A percentile compares a stretch with the other conserved stretches of the same genome.
Evolutionary conservation across 805 yeast genomes (phyloP).

Genomic region (Yamadazyma nakazawae): DNA sequence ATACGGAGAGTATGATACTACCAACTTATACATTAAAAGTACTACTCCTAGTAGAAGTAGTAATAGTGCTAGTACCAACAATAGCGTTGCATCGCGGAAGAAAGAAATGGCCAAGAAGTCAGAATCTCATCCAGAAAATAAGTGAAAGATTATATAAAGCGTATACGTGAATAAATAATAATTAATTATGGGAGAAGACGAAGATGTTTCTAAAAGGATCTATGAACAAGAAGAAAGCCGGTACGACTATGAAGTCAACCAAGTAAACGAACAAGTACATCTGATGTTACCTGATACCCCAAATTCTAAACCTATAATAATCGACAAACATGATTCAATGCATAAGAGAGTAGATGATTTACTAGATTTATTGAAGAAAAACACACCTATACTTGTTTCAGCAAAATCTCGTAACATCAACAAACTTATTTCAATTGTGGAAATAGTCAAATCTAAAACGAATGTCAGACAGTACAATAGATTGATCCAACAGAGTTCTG

Average conservation of each 20-base stretch:
- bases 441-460: slow-evolving; percentile 11
- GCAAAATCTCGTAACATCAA: slow-evolving; percentile 8
- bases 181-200: not conserved
- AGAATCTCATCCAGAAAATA: not conserved
- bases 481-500: slow-evolving; percentile 9
- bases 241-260: not conserved
- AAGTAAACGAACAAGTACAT: not conserved
- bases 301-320: slow-evolving; percentile 5
- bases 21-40: slow-evolving; percentile 17
- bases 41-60: slow-evolving; percentile 12
- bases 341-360: slow-evolving; percentile 11
- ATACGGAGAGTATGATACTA: slow-evolving; percentile 23
- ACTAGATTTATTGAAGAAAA: not conserved
- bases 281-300: not conserved
- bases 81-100: not conserved
- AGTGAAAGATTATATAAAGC: not conserved
- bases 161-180: not conserved
- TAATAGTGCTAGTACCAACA: slow-evolving; percentile 1
- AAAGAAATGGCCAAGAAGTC: not conserved
- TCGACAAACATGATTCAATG: slow-evolving; percentile 11
- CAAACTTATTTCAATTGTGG: slow-evolving; percentile 12
- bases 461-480: slow-evolving; percentile 12
- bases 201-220: not conserved
- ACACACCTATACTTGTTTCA: slow-evolving; percentile 5
- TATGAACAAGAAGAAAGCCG: not conserved